Base-by-base conservation (phyloP, 352 stramenopile species). In the Thraustochytrium striatum region DNA sequence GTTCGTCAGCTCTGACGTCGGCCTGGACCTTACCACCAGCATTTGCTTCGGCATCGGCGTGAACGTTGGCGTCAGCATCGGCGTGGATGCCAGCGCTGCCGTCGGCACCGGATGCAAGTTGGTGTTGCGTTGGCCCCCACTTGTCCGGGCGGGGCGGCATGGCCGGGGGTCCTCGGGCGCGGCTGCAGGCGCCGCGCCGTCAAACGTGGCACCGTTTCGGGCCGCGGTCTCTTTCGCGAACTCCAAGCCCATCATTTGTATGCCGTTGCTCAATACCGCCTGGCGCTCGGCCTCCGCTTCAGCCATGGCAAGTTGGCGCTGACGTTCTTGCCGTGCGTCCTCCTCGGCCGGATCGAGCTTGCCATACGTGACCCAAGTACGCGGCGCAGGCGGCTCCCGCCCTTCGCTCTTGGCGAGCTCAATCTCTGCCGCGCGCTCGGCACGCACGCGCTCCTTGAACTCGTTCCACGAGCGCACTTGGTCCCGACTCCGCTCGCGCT, bases 401-500 rank as follows among this genome's bases (percentile, higher is more conserved):
- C 65, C 33, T 1, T 72, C 68, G 5, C 30, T 69, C 33, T 72
- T 57, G 16, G 61, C 70, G 16, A n/a, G 53, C 8, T 11, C 68
- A 8, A 82, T 33, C 35, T 73, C 35, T 3, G 43, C 41, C 19
- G 21, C 33, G 25, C 78, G 44, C 57, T 82, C 50, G 19, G 52
- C 69, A 0, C 16, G 11, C 19, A 44, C 68, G 16, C 59, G 52
- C 25, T 47, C 38, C 19, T 16, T 19, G 1, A 80, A 82, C 30
- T 47, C 65, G 38, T 65, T n/a, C 35, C 38, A 81, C 7, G 39
- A 44, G 16, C 13, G 32, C 32, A 72, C 39, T 3, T 58, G 62
- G 39, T 87, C 68, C 25, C 55, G 72, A 32, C 85, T 84, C 65
- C 69, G 58, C 33, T 87, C 57, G 0, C 72, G 69, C 82, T 93